Evolutionary conservation across 139 green algal species (phyloP), one percentile per base, ranked within the genome.

Genomic region (Volvox reticuliferus): DNA sequence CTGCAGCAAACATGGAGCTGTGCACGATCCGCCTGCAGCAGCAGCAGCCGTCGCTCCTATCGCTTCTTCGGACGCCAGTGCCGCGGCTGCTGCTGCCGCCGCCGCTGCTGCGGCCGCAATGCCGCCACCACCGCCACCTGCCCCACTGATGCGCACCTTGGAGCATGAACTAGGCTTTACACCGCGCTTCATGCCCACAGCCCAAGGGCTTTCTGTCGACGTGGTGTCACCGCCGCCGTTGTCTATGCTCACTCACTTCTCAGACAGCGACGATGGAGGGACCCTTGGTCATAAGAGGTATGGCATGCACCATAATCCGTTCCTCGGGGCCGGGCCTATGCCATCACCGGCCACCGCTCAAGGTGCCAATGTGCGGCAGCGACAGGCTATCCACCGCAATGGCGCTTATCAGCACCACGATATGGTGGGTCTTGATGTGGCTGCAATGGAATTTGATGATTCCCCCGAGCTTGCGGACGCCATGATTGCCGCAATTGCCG

Each of bases 221-320:
- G 75, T 81, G 32, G 75, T 81, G 75, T 81, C 75, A 35, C 75
- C 75, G 75, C 75, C 75, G 75, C 32, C 75, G 32, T 9, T 81
- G 18, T 55, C 75, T 18, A 81, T 81, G 75, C 75, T 81, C 32
- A 35, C 75, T 1, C 75, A 81, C 32, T 79, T 79, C 26, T 79
- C 24, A n/a, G 26, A 36, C 26, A 35, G 28, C 71, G 76, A 82
- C 32, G 33, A 82, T 20, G 76, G 32, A 21, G 76, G 21, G 32
- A 36, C 16, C 32, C 32, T 19, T 24, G 65, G 65, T 28, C 21
- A 28, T 28, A 28, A 24, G 65, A 36, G 76, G 12, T 21, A 30
- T 19, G 76, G 76, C 76, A 73, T 17, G 18, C 76, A 61, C 32
- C 32, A 55, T 55, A 21, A 82, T 61, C 14, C 28, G 44, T 55